These are phyloP conservation scores for Fusarium sp. DNA, from an alignment of 2,329 filamentous ascomycete species.

Conservation along the genomic window DNA sequence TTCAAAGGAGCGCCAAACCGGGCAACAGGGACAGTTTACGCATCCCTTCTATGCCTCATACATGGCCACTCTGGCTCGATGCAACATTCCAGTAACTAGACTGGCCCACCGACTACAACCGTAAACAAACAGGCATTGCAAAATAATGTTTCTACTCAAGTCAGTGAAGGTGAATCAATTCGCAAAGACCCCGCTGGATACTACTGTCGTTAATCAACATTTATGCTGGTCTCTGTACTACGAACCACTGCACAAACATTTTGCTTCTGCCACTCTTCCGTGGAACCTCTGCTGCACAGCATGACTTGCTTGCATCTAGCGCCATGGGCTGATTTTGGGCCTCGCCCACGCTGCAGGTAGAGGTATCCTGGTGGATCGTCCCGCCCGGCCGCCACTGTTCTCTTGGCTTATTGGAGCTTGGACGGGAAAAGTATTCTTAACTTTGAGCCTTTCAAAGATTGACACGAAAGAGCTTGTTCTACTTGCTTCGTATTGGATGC, in stretches of 20 bases:
- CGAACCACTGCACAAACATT: slow-evolving; percentile 4
- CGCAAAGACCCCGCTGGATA: neutral
- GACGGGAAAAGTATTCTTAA: slow-evolving; percentile 36
- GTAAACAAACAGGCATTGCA: slow-evolving; percentile 12
- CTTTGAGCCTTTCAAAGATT: slow-evolving; percentile 28
- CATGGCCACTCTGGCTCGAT: slow-evolving; percentile 32
- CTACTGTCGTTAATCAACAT: slow-evolving; percentile 6
- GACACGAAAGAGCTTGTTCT: slow-evolving; percentile 15
- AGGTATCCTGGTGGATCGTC: slow-evolving; percentile 47
- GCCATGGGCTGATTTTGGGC: slow-evolving; percentile 48
- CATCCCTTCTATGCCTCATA: slow-evolving; percentile 6
- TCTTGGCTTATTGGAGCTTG: slow-evolving; percentile 43
- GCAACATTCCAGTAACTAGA: slow-evolving; percentile 43
- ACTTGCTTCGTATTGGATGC: slow-evolving; percentile 17
- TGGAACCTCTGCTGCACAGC: slow-evolving; percentile 39
- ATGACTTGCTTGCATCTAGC: slow-evolving; percentile 47
- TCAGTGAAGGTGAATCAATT: neutral
- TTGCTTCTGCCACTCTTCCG: neutral
- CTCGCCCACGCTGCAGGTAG: slow-evolving; percentile 34
- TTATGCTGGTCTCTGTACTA: slow-evolving; percentile 10
- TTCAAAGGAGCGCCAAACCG: slow-evolving; percentile 18
- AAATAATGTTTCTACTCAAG: slow-evolving; percentile 1
- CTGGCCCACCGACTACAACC: slow-evolving; percentile 19
- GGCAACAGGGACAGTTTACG: slow-evolving; percentile 20
- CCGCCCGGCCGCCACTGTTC: slow-evolving; percentile 27